phyloP scores from a whole-genome alignment of 805 yeast genomes.

The Candida tibetensis region DNA sequence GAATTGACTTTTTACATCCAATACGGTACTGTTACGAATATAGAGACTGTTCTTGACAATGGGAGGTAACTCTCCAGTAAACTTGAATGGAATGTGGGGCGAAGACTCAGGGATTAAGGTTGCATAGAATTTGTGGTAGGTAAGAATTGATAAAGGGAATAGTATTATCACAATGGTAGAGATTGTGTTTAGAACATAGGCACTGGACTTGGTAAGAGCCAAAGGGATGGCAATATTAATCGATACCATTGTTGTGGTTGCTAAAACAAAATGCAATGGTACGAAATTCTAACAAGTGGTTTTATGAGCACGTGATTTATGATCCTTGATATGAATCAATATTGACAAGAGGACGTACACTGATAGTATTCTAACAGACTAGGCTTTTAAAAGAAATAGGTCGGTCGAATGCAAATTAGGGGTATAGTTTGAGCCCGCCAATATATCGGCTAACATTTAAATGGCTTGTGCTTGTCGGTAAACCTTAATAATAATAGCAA shows the following conservation, averaged over 20 bases:
- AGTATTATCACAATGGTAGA: constrained; percentile 26
- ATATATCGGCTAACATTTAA: too few species aligned
- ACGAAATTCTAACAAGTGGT: too few species aligned
- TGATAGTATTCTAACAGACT: too few species aligned
- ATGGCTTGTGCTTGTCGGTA: too few species aligned
- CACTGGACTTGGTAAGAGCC: constrained; percentile 21
- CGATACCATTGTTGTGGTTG: neutral
- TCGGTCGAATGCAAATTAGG: too few species aligned
- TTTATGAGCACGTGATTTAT: too few species aligned
- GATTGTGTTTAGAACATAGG: constrained; percentile 17
- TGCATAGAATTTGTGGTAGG: constrained; percentile 35
- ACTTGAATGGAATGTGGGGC: constrained; percentile 16
- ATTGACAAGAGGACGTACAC: too few species aligned
- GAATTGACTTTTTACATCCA: constrained; percentile 1
- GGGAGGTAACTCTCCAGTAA: neutral
- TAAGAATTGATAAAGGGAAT: constrained; percentile 33
- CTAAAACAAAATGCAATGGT: too few species aligned
- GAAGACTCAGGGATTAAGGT: constrained; percentile 29
- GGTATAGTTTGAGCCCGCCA: too few species aligned
- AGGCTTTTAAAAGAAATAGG: too few species aligned
- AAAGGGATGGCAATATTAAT: constrained; percentile 14
- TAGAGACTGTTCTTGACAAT: neutral
- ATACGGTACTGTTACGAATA: constrained; percentile 3
- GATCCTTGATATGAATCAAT: too few species aligned
- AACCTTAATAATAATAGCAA: too few species aligned